These are phyloP conservation scores for Pseudozyma sp. DNA, from an alignment of 1,284 basidiomycete genomes.

Conservation along the genomic window DNA sequence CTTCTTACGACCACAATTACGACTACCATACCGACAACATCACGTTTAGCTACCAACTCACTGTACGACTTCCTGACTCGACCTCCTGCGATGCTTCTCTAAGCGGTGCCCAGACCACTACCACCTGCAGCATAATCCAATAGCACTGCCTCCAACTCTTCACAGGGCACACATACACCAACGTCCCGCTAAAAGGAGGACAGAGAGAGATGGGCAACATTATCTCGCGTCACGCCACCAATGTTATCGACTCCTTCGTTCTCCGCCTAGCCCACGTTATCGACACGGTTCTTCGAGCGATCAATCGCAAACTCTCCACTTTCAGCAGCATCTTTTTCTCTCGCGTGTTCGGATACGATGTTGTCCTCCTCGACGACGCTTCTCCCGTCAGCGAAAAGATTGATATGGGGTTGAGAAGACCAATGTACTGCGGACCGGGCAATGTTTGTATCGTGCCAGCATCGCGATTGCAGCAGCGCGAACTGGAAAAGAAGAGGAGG, in stretches of 20 bases:
- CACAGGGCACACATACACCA: too few relatives aligned
- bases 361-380: conserved; percentile 28
- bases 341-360: conserved; percentile 37
- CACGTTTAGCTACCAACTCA: too few relatives aligned
- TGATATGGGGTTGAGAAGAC: too few relatives aligned
- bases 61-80: too few relatives aligned
- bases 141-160: too few relatives aligned
- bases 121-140: neutral
- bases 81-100: too few relatives aligned
- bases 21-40: too few relatives aligned
- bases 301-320: conserved; percentile 34
- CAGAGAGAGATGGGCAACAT: conserved; percentile 34
- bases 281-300: conserved; percentile 23
- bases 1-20: too few relatives aligned
- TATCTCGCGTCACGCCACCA: conserved; percentile 12
- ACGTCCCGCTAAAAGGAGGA: neutral
- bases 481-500: conserved; percentile 28
- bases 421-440: conserved; percentile 30
- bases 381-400: too few relatives aligned
- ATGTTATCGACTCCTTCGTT: conserved; percentile 26
- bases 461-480: conserved; percentile 10
- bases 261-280: conserved; percentile 26
- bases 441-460: conserved; percentile 43
- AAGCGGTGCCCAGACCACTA: neutral
- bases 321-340: conserved; percentile 25